Percentiles rank a stretch among this genome's conserved stretches.
phyloP scores from a whole-genome alignment of 306 rosid species.

The Sesbania bispinosa region DNA sequence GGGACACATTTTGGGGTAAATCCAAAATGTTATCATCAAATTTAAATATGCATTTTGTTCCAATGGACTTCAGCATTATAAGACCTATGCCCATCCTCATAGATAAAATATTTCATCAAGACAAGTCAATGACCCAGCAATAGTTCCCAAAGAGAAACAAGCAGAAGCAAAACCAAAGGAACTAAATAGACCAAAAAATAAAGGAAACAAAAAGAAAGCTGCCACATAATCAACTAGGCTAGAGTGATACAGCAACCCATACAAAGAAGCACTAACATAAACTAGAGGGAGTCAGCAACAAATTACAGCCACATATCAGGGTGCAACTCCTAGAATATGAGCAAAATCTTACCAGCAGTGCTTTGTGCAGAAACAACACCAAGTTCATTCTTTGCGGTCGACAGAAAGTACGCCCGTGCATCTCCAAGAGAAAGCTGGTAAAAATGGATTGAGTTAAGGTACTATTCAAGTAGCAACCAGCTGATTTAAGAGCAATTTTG shows the following conservation, averaged over 20 bases:
- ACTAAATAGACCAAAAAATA: background rate
- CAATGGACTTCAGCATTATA: background rate
- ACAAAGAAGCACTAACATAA: background rate
- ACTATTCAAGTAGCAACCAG: background rate
- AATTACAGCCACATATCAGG: background rate
- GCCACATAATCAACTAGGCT: background rate
- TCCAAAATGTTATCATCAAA: background rate
- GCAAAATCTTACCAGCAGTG: constrained; percentile 57
- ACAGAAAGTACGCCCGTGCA: constrained; percentile 79
- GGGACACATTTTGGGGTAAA: background rate
- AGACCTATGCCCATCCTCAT: background rate
- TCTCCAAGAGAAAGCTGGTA: constrained; percentile 93
- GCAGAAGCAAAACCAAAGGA: background rate
- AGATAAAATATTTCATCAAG: background rate
- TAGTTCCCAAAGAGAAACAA: background rate
- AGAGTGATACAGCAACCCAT: background rate
- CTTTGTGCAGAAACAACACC: constrained; percentile 92
- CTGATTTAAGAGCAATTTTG: background rate
- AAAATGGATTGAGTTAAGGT: constrained; percentile 30
- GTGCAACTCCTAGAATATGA: constrained; percentile 12
- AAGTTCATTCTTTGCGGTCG: constrained; percentile 90
- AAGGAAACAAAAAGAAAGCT: background rate
- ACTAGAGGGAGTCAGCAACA: background rate
- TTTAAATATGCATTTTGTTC: background rate
- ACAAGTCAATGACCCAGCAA: background rate